These are phyloP conservation scores for Gossypium davidsonii DNA, from an alignment of 441 rosid genomes.

Conservation along the genomic window DNA sequence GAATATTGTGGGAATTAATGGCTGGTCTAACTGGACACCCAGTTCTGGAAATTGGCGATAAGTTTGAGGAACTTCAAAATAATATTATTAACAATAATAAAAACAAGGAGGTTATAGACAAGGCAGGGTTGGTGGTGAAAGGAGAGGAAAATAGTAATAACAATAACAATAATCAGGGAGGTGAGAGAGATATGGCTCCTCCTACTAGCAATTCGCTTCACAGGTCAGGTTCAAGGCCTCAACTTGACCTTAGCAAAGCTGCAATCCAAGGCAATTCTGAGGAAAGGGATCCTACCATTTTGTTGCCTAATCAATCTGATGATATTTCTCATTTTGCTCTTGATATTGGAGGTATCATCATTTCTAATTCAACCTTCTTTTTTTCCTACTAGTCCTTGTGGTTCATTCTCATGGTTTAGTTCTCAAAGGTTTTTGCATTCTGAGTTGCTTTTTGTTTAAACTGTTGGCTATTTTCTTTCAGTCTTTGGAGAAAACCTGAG, in stretches of 20 bases:
- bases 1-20: conserved; percentile 37
- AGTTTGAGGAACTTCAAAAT: conserved; percentile 11
- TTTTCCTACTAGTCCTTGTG: not conserved
- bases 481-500: not conserved
- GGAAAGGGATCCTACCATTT: conserved; percentile 85
- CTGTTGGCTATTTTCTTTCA: not conserved
- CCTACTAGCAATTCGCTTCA: conserved; percentile 53
- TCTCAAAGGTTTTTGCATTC: not conserved
- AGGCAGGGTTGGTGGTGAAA: conserved; percentile 21
- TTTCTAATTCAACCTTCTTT: not conserved
- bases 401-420: not conserved
- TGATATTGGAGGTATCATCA: conserved; percentile 81
- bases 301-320: conserved; percentile 96
- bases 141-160: conserved; percentile 25
- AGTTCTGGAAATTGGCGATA: conserved; percentile 40
- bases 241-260: conserved; percentile 95
- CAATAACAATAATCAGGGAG: conserved; percentile 20
- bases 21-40: conserved; percentile 45
- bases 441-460: not conserved
- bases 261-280: conserved; percentile 90
- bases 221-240: conserved; percentile 93
- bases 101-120: conserved; percentile 14
- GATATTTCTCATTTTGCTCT: conserved; percentile 93
- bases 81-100: not conserved
- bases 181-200: conserved; percentile 61